These are phyloP conservation scores for Stemphylium lycopersici DNA, from an alignment of 2,329 filamentous ascomycete species.

Conservation along the genomic window DNA sequence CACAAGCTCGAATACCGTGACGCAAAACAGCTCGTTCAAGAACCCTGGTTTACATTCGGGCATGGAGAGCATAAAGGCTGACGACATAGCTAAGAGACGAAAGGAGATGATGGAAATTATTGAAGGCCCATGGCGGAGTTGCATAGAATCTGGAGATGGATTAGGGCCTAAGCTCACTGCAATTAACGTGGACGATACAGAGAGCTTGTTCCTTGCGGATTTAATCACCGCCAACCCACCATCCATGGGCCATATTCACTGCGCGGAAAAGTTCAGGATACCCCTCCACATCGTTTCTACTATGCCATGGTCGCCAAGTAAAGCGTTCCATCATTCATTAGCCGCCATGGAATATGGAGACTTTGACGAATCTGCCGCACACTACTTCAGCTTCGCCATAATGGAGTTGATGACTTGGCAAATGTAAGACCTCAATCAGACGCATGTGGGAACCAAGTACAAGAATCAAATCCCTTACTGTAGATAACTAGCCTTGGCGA, in stretches of 20 bases:
- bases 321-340: constrained; percentile 57
- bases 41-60: constrained; percentile 51
- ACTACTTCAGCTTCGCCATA: constrained; percentile 56
- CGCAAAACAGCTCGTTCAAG: constrained; percentile 16
- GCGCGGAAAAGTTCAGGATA: constrained; percentile 74
- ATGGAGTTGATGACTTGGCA: constrained; percentile 61
- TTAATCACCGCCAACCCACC: constrained; percentile 35
- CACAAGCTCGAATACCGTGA: too few species aligned
- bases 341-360: constrained; percentile 54
- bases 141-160: constrained; percentile 48
- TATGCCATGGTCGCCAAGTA: constrained; percentile 59
- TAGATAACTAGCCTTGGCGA: constrained; percentile 44
- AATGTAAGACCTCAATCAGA: constrained; percentile 29
- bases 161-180: constrained; percentile 18
- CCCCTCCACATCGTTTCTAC: constrained; percentile 87
- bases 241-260: constrained; percentile 59
- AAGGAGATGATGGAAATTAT: constrained; percentile 38
- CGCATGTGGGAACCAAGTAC: not conserved
- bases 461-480: not conserved
- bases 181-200: constrained; percentile 16
- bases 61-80: constrained; percentile 34
- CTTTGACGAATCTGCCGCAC: constrained; percentile 45
- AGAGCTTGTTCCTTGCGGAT: constrained; percentile 75
- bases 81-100: constrained; percentile 43
- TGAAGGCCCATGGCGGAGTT: constrained; percentile 45